These are phyloP conservation scores for Nigrospora sphaerica DNA, from an alignment of 2,329 filamentous ascomycete species.

Conservation along the genomic window DNA sequence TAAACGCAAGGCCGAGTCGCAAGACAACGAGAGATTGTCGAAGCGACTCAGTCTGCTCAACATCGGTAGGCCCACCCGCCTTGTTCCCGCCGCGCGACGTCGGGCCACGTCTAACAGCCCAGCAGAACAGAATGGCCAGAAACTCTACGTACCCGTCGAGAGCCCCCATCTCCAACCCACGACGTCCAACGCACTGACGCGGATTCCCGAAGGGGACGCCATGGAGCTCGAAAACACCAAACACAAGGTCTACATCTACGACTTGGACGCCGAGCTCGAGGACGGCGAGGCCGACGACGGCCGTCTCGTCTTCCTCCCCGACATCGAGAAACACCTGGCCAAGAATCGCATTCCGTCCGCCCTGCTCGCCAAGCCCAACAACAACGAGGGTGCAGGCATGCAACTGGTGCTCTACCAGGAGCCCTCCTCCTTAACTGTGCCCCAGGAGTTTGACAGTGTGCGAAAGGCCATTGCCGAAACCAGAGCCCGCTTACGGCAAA, in stretches of 20 bases:
- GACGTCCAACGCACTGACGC: slow-evolving; percentile 9
- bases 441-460: slow-evolving; percentile 69
- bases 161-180: slow-evolving; percentile 24
- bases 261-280: slow-evolving; percentile 81
- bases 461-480: slow-evolving; percentile 79
- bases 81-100: slow-evolving; percentile 13
- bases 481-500: slow-evolving; percentile 58
- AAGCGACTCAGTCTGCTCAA: slow-evolving; percentile 80
- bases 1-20: slow-evolving; percentile 55
- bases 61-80: slow-evolving; percentile 51
- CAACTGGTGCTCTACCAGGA: slow-evolving; percentile 81
- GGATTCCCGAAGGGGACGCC: slow-evolving; percentile 38
- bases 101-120: slow-evolving; percentile 13
- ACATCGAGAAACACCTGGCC: slow-evolving; percentile 75
- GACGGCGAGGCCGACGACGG: slow-evolving; percentile 47
- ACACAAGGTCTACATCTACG: slow-evolving; percentile 83
- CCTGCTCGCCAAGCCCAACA: slow-evolving; percentile 53
- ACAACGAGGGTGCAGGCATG: slow-evolving; percentile 50
- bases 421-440: slow-evolving; percentile 68
- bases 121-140: slow-evolving; percentile 54
- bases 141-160: slow-evolving; percentile 61
- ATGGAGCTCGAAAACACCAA: slow-evolving; percentile 88
- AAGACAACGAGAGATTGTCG: slow-evolving; percentile 66
- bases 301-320: slow-evolving; percentile 71
- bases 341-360: slow-evolving; percentile 60